Base-by-base conservation (phyloP, 169 alveolate species). In the Ichthyophthirius multifiliis region DNA sequence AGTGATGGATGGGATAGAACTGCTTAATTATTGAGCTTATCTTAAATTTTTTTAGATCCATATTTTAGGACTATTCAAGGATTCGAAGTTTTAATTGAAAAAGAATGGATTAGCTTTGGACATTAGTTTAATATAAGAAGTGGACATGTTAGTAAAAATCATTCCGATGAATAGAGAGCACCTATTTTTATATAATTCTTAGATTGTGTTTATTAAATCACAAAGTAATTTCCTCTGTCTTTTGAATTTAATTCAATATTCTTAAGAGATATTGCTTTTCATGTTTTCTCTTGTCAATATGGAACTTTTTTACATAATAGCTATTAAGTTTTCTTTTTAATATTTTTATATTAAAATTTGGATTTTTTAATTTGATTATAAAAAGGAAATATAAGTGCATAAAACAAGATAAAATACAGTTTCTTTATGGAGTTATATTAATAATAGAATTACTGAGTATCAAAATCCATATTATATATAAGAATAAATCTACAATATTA, bases 1-100 rank as follows among this genome's bases (percentile, higher is more conserved):
- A 85, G 95, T 20, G 98, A 96, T 87, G 98, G 98, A 7, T 96
- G 98, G 98, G 98, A 96, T 82, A 87, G 98, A 78, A 96, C 98
- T 30, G 81, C 97, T 37, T 91, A 96, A 74, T 82, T 96, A 16
- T 91, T 94, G 20, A 75, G 95, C 73, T 90, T 93, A 31, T 85
- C 89, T 18, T 88, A 94, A 85, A 84, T 94, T 1, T 74, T 94
- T 65, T 46, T 96, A 23, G 98, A 96, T 83, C 97, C 97, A 4
- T 87, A 73, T 83, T 93, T 73, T 80, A 89, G n/a, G n/a, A 96
- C 97, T 0, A 65, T 96, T n/a, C 84, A 93, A 82, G 98, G 98
- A 27, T 92, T 94, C 80, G 82, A 89, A 37, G 71, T 88, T 32
- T 86, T 96, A 37, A 86, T 96, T 15, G 95, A 94, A 76, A 93